phyloP scores from a whole-genome alignment of 192 early-diverging fungal species.

The Spizellomyces sp. region DNA sequence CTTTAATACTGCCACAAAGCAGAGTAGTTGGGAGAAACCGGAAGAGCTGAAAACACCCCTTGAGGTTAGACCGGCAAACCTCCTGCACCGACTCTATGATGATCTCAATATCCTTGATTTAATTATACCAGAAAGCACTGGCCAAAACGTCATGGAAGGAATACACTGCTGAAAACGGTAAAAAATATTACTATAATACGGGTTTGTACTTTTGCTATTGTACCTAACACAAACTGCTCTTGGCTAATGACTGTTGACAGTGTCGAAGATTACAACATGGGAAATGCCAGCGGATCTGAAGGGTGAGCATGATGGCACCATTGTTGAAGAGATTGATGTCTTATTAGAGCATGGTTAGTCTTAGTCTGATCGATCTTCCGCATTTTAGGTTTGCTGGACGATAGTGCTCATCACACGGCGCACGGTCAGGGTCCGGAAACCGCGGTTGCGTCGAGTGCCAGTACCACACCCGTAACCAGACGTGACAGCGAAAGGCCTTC shows the following conservation, averaged over 20 bases:
- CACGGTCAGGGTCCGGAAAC: too few relatives aligned
- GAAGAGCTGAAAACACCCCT: slow-evolving; percentile 79
- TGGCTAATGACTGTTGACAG: neutral
- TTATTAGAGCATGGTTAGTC: too few relatives aligned
- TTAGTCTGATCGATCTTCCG: too few relatives aligned
- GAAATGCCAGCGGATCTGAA: slow-evolving; percentile 69
- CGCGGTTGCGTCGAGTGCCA: too few relatives aligned
- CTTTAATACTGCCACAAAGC: slow-evolving; percentile 74
- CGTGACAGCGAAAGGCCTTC: neutral
- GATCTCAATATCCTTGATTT: neutral
- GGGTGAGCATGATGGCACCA: too few relatives aligned
- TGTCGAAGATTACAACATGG: slow-evolving; percentile 81
- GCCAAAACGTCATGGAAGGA: slow-evolving; percentile 80
- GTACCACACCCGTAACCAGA: slow-evolving; percentile 3
- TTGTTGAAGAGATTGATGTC: too few relatives aligned
- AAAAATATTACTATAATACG: slow-evolving; percentile 84
- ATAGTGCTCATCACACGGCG: too few relatives aligned
- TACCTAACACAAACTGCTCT: too few relatives aligned
- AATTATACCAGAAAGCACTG: slow-evolving; percentile 49
- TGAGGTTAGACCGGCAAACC: slow-evolving; percentile 44
- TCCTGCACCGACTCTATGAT: too few relatives aligned
- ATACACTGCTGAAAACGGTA: slow-evolving; percentile 73
- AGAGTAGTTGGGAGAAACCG: slow-evolving; percentile 93
- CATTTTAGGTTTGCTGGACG: too few relatives aligned
- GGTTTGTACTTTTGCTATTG: slow-evolving; percentile 7